Evolutionary conservation across 2,329 filamentous ascomycete species (phyloP).

Genomic region (Apiospora aurea): DNA sequence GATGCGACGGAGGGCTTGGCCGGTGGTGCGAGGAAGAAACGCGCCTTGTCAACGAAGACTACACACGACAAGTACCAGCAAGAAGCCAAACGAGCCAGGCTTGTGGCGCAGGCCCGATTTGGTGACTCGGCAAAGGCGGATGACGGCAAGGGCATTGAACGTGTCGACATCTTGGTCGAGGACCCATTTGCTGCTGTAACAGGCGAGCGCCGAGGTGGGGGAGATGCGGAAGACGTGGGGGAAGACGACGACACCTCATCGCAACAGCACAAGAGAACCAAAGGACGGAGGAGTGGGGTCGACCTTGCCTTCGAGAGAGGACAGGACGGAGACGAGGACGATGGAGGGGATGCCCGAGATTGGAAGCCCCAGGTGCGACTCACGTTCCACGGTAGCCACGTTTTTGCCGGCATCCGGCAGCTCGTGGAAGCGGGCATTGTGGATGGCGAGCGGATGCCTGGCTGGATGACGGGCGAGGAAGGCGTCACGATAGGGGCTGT

Average conservation of each 20-base stretch:
- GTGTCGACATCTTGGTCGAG: conserved; percentile 65
- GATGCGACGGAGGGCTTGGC: conserved; percentile 28
- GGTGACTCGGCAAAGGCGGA: conserved; percentile 63
- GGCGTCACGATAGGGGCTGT: conserved; percentile 78
- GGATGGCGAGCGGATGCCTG: conserved; percentile 80
- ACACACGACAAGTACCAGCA: conserved; percentile 42
- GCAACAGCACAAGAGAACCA: conserved; percentile 30
- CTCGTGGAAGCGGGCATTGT: conserved; percentile 79
- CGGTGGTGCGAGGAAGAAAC: conserved; percentile 35
- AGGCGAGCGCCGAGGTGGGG: not conserved
- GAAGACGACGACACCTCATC: conserved; percentile 6
- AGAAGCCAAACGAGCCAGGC: conserved; percentile 63
- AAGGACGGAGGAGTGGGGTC: conserved; percentile 36
- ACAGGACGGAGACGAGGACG: conserved; percentile 36
- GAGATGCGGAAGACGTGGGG: conserved; percentile 27
- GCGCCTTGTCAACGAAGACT: conserved; percentile 32
- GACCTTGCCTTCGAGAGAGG: conserved; percentile 33
- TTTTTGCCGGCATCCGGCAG: conserved; percentile 81
- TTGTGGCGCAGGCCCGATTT: conserved; percentile 73
- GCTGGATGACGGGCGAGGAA: conserved; percentile 91
- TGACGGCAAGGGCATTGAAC: conserved; percentile 68
- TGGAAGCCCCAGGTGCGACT: conserved; percentile 70
- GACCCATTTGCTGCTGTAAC: conserved; percentile 59
- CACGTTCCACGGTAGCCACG: conserved; percentile 76
- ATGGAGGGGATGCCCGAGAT: conserved; percentile 37